Base-by-base conservation (phyloP, 805 yeast genomes). In the Torulaspora maleeae region DNA sequence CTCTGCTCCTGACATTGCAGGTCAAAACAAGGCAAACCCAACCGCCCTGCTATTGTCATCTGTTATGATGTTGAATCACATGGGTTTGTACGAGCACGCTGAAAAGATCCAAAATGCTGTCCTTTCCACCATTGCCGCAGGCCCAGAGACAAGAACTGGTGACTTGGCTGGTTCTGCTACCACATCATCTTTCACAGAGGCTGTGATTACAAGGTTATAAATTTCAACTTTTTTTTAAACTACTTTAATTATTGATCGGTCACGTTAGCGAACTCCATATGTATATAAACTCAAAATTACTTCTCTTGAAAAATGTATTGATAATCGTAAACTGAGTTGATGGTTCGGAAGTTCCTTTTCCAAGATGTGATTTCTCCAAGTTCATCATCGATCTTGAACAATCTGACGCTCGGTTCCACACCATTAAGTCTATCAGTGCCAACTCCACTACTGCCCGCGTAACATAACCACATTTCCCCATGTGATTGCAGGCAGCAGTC, bases 1-100 rank as follows among this genome's bases (percentile, higher is more conserved):
- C 70, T 90, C 98, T 48, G 99, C 99, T 53, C 99, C 99, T 60
- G 99, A 93, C 71, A 93, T 93, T 65, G 98, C 98, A 52, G 99
- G 99, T 67, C 88, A 93, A 79, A 95, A 95, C 68, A 80, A 87
- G 69, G 99, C 99, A 55, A 93, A 93, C 82, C 99, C 99, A 75
- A 93, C 99, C 51, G 99, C 99, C 47, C 74, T 93, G 67, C 77
- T 93, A 69, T 79, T 93, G 67, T 88, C 96, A 41, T 91, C 98
- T 37, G 88, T 90, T 67, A 93, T 93, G 97, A 91, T 93, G 98
- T 83, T 93, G 78, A 86, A 95, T 76, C 99, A 93, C 79, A 91
- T 93, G 98, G 83, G 87, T 43, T 80, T 93, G 70, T 77, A 78
- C 70, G 73, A 75, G 27, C 79, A 83, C 64, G 98, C 97, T 59